These are phyloP conservation scores for Rhizodiscina lignyota DNA, from an alignment of 495 filamentous ascomycete species.

Conservation along the genomic window DNA sequence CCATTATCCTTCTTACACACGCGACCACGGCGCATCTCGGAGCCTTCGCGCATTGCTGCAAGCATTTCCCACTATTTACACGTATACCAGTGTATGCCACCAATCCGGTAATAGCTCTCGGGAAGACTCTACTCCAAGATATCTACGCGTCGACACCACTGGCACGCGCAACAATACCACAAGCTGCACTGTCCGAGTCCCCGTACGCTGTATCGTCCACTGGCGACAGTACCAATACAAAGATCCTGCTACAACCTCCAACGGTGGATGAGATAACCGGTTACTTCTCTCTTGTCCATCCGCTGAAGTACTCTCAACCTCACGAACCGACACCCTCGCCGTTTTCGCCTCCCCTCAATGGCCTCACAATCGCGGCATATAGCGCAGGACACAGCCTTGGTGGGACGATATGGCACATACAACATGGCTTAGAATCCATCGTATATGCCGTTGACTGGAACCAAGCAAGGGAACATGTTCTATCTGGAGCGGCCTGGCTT, in stretches of 20 bases:
- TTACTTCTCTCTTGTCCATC: slow-evolving; percentile 85
- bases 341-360: slow-evolving; percentile 73
- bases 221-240: slow-evolving; percentile 13
- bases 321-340: slow-evolving; percentile 74
- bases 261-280: slow-evolving; percentile 73
- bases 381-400: slow-evolving; percentile 91
- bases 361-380: slow-evolving; percentile 92
- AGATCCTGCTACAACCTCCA: slow-evolving; percentile 66
- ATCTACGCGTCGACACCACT: slow-evolving; percentile 80
- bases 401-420: slow-evolving; percentile 97
- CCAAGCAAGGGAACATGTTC: slow-evolving; percentile 80
- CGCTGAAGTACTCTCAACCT: slow-evolving; percentile 91
- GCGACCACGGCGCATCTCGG: slow-evolving; percentile 80
- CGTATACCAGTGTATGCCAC: slow-evolving; percentile 95
- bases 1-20: slow-evolving; percentile 87
- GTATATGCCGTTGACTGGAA: slow-evolving; percentile 98
- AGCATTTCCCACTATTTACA: slow-evolving; percentile 79
- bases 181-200: slow-evolving; percentile 48
- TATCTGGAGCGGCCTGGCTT: slow-evolving; percentile 85
- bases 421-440: slow-evolving; percentile 90
- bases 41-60: slow-evolving; percentile 93
- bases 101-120: slow-evolving; percentile 78
- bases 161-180: slow-evolving; percentile 62
- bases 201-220: slow-evolving; percentile 28
- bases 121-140: slow-evolving; percentile 79